Conservation (phyloP, 441 rosid genomes). For the Dalechampia spathulata region DNA sequence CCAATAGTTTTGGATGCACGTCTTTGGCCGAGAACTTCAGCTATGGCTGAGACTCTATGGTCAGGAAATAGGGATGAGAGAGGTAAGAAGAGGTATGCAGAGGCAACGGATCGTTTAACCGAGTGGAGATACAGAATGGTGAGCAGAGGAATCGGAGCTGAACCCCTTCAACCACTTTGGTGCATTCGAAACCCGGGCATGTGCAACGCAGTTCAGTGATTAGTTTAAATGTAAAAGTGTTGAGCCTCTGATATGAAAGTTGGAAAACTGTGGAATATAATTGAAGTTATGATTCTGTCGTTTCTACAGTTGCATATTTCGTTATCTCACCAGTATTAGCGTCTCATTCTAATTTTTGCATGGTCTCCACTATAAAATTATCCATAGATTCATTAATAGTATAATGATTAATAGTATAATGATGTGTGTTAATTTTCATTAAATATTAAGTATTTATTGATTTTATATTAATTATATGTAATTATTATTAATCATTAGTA, state of each 20-base stretch:
- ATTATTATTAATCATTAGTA: no score
- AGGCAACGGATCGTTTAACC: constrained; percentile 62
- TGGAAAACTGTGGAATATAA: no score
- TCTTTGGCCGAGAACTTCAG: constrained; percentile 79
- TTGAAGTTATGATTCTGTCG: no score
- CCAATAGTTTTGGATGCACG: constrained; percentile 51
- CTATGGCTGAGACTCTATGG: constrained; percentile 78
- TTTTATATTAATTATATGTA: no score
- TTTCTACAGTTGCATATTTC: no score
- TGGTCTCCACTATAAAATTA: no score
- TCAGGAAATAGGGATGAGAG: constrained; percentile 63
- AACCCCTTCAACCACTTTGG: constrained; percentile 87
- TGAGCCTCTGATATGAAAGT: not conserved
- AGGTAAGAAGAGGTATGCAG: constrained; percentile 58
- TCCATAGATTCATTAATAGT: no score
- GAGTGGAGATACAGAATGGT: constrained; percentile 87
- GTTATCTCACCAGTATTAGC: no score
- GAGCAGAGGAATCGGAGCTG: constrained; percentile 62
- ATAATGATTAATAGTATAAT: no score
- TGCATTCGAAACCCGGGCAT: constrained; percentile 69
- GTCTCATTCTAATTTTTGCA: no score
- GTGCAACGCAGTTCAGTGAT: constrained; percentile 51
- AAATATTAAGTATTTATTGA: no score
- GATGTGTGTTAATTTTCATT: no score
- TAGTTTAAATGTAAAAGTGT: not conserved